Conservation (phyloP, 345 rosid genomes). For the Dimocarpus longan region DNA sequence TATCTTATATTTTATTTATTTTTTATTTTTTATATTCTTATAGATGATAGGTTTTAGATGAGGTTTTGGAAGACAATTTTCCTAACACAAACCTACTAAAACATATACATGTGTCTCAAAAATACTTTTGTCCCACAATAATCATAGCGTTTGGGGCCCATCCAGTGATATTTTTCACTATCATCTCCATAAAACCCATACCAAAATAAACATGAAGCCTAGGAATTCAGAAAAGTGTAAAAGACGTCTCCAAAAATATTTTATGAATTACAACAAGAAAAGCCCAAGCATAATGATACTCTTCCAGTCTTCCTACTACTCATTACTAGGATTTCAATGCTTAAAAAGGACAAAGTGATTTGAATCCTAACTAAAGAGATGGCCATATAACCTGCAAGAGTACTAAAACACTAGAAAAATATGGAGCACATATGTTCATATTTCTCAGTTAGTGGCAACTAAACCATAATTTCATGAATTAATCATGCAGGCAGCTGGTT, state of each 20-base stretch:
- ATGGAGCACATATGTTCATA: neutral
- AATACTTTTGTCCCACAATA: slow-evolving; percentile 94
- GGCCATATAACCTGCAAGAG: neutral
- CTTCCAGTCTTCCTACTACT: neutral
- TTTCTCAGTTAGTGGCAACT: neutral
- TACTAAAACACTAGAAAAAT: neutral
- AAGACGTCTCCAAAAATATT: slow-evolving; percentile 7
- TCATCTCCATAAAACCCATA: slow-evolving; percentile 98
- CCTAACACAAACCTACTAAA: neutral
- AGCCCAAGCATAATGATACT: neutral
- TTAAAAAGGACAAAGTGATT: neutral
- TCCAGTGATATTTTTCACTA: slow-evolving; percentile 95
- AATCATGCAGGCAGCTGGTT: neutral
- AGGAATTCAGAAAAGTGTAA: neutral
- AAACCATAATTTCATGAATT: neutral
- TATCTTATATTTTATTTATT: too few species aligned
- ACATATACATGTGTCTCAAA: slow-evolving; percentile 71
- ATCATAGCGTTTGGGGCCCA: slow-evolving; percentile 98
- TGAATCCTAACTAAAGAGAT: neutral
- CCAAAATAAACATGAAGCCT: slow-evolving; percentile 36
- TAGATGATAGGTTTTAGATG: too few species aligned
- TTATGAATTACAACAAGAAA: neutral
- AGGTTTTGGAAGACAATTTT: too few species aligned
- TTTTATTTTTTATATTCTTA: too few species aligned
- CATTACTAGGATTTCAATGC: slow-evolving; percentile 5